Conservation (phyloP, 129 eudicot genomes). For the Silybum marianum region DNA sequence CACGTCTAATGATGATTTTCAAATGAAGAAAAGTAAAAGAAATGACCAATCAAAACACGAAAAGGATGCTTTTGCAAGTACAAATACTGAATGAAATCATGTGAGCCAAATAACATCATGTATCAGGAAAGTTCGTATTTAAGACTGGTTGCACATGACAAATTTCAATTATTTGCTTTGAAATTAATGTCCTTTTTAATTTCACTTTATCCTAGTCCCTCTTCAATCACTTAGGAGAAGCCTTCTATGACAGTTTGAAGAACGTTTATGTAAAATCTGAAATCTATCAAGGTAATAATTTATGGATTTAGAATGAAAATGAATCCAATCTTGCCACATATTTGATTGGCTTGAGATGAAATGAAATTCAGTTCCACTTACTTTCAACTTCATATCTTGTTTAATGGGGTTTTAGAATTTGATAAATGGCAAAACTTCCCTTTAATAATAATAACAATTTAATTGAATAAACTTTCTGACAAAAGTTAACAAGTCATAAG, state of each 20-base stretch:
- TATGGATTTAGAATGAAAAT: background rate
- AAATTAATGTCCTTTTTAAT: background rate
- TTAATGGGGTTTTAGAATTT: no score
- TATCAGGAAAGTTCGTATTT: background rate
- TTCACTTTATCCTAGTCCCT: background rate
- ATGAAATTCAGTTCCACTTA: no score
- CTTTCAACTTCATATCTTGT: no score
- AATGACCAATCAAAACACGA: background rate
- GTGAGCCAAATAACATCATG: background rate
- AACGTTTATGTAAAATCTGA: background rate
- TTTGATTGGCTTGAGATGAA: no score
- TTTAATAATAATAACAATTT: no score
- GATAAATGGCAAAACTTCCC: no score
- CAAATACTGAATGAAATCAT: background rate
- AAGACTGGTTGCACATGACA: background rate
- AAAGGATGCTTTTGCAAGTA: background rate
- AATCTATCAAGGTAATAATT: background rate
- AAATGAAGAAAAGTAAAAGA: no score
- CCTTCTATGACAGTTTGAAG: background rate
- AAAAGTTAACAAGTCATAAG: background rate
- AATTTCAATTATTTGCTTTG: no score
- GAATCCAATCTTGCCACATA: background rate
- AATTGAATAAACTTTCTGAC: background rate
- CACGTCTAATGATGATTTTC: background rate
- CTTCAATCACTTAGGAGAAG: background rate